Percentiles rank a stretch among this genome's conserved stretches.
Conservation (phyloP, 805 yeast species). For the Hanseniaspora clermontiae region DNA sequence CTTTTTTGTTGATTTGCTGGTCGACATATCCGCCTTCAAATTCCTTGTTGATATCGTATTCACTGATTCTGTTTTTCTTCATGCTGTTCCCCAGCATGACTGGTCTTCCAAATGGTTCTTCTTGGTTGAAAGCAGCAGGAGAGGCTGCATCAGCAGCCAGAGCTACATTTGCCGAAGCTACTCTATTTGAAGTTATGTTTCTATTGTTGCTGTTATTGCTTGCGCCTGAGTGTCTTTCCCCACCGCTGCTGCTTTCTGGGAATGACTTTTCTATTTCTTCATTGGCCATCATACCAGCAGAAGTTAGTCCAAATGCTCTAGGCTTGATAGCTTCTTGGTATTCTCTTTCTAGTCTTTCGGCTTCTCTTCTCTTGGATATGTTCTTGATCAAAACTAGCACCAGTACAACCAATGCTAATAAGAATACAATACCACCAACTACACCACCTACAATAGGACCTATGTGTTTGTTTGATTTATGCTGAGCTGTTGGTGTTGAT, state of each 20-base stretch:
- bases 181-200: neutral
- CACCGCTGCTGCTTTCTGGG: slow-evolving; percentile 1
- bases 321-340: slow-evolving; percentile 47
- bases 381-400: slow-evolving; percentile 31
- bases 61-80: slow-evolving; percentile 4
- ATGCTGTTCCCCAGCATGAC: neutral
- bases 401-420: slow-evolving; percentile 31
- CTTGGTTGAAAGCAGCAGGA: neutral
- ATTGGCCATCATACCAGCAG: slow-evolving; percentile 9
- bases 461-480: slow-evolving; percentile 22
- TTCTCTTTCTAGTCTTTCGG: slow-evolving; percentile 43
- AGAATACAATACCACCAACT: slow-evolving; percentile 42
- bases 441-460: slow-evolving; percentile 58
- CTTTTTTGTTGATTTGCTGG: slow-evolving; percentile 1
- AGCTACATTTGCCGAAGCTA: neutral
- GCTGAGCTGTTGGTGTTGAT: neutral
- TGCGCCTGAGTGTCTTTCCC: slow-evolving; percentile 5
- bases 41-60: slow-evolving; percentile 12
- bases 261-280: slow-evolving; percentile 2
- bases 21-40: slow-evolving; percentile 10
- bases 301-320: slow-evolving; percentile 12
- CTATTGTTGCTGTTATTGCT: neutral
- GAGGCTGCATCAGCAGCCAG: neutral
- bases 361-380: slow-evolving; percentile 29
- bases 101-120: slow-evolving; percentile 1